Evolutionary conservation across 2,329 filamentous ascomycete species (phyloP), one percentile per base, ranked within the genome.

Genomic region (Trichoderma asperellum): DNA sequence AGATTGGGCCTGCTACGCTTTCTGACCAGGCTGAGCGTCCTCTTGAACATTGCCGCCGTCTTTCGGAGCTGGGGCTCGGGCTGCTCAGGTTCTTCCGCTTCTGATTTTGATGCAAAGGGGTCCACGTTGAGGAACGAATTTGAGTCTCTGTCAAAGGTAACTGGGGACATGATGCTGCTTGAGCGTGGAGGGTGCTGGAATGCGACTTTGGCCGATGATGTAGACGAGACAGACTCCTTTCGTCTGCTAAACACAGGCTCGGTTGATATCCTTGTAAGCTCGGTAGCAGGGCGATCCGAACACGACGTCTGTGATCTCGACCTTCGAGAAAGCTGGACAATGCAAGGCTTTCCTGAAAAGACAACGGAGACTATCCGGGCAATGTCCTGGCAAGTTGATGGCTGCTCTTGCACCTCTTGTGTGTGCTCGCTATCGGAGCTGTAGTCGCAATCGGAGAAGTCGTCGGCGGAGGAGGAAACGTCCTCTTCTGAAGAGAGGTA

Each of bases 401-500:
- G 78, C 69, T 80, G 73, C n/a, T 68, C 63, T 5, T 73, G 71
- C 11, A 74, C 72, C 73, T 73, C 62, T 63, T 74, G 71, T 5
- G 72, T 73, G 47, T 77, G 73, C 62, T 81, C 82, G 70, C 77
- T 82, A 24, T 79, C 80, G 60, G 82, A 85, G 72, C 87, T 83
- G 72, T 80, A 79, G 58, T 85, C 84, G 74, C 84, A 84, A 74
- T 88, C 85, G 68, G 86, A 89, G 71, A 85, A 85, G 77, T 88
- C 84, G 77, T 88, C 88, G 57, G 86, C 85, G 21, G 86, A 87
- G 1, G 88, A 88, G 1, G 88, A 90, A 35, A 84, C 87, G 72
- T 90, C 88, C 75, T 91, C 88, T 73, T 91, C 88, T 0, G 87
- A 89, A 2, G 88, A 90, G 32, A 91, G 84, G 76, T 91, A 91